Percentiles rank a stretch among this genome's conserved stretches.
Conservation (phyloP, 139 green algal genomes). For the Tetraselmis chui region DNA sequence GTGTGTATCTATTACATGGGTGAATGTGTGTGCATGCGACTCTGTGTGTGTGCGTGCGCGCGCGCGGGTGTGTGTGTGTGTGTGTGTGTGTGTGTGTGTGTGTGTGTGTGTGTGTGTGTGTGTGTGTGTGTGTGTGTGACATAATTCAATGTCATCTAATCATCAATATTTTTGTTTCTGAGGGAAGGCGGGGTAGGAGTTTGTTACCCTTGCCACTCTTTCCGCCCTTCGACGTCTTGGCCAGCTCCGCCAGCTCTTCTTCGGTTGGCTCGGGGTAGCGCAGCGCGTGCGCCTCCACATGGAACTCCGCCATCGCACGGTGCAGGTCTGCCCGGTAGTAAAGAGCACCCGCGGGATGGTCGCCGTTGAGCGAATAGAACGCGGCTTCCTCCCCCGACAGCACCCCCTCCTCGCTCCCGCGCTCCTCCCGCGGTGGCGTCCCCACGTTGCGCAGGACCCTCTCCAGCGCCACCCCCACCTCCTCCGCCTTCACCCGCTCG, state of each 20-base stretch:
- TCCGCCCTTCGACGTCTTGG: background rate
- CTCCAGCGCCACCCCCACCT: background rate
- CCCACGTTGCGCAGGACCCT: background rate
- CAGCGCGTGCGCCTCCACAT: background rate
- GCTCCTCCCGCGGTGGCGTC: background rate
- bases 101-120: no score
- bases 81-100: no score
- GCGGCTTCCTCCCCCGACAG: background rate
- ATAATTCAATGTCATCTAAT: no score
- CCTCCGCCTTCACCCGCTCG: background rate
- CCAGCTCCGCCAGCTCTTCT: background rate
- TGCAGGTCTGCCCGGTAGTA: background rate
- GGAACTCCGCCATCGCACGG: background rate
- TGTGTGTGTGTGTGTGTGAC: no score
- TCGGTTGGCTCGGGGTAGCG: background rate
- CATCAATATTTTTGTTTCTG: no score
- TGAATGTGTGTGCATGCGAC: no score
- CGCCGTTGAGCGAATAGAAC: background rate
- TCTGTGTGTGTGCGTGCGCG: no score
- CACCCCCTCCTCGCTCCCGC: background rate
- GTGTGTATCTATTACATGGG: no score
- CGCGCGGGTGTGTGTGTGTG: no score
- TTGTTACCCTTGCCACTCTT: background rate
- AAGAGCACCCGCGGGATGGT: background rate
- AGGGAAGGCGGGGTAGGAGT: background rate